Conservation (phyloP, 345 rosid species). For the Hirschfeldia incana region DNA sequence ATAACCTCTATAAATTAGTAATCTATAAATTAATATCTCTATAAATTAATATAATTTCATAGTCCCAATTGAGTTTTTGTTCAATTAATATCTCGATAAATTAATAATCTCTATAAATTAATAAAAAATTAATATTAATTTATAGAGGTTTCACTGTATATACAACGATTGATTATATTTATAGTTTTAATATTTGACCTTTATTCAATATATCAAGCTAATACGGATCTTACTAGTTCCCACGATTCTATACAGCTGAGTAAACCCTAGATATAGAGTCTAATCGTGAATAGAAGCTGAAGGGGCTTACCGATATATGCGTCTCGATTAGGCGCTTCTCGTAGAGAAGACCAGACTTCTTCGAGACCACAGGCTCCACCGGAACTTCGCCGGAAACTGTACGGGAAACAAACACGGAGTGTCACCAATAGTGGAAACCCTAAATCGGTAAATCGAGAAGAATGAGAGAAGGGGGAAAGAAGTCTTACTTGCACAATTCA, state of each 20-base stretch:
- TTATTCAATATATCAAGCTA: neutral
- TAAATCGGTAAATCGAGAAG: constrained; percentile 6
- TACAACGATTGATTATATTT: too few species aligned
- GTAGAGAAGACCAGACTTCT: constrained; percentile 73
- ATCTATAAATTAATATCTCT: too few species aligned
- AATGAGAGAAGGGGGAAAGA: constrained; percentile 7
- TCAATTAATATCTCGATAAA: too few species aligned
- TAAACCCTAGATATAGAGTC: neutral
- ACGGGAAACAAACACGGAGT: neutral
- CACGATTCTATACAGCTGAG: neutral
- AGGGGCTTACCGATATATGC: constrained; percentile 60
- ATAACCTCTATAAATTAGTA: too few species aligned
- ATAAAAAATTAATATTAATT: too few species aligned
- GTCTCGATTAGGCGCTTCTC: constrained; percentile 95
- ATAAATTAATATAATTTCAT: too few species aligned
- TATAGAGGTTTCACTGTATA: too few species aligned
- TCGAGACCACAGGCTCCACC: constrained; percentile 92
- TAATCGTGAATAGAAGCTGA: neutral
- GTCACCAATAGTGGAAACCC: neutral
- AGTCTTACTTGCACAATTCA: constrained; percentile 85
- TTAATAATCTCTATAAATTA: too few species aligned
- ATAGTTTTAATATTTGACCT: neutral
- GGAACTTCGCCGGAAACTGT: constrained; percentile 98
- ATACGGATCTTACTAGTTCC: neutral
- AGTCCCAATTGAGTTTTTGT: too few species aligned